A percentile compares a stretch with the other conserved stretches of the same genome.
Conservation (phyloP, 202 grass and related monocot species). For the Zoysia matrella region DNA sequence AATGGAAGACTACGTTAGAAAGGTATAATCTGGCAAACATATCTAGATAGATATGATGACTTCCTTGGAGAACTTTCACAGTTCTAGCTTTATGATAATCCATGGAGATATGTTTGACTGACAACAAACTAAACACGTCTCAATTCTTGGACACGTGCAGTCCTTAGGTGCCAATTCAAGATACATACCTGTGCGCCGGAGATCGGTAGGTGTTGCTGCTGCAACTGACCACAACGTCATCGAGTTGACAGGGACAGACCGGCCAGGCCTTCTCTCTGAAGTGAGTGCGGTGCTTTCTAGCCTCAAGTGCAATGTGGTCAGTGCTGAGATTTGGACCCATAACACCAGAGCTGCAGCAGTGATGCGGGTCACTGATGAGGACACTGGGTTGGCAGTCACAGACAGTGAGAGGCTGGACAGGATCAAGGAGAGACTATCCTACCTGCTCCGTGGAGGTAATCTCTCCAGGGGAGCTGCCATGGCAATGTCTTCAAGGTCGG, state of each 20-base stretch:
- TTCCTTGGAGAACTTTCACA: slow-evolving; percentile 6
- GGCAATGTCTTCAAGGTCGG: too few species aligned
- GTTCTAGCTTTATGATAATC: slow-evolving; percentile 20
- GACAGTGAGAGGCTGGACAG: too few species aligned
- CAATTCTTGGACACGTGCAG: slow-evolving; percentile 36
- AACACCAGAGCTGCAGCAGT: slow-evolving; percentile 42
- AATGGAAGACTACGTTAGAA: slow-evolving; percentile 62
- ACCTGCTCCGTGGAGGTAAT: too few species aligned
- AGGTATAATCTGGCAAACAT: slow-evolving; percentile 44
- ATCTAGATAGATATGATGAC: neutral
- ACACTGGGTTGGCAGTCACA: too few species aligned
- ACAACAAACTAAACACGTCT: neutral
- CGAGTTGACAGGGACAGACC: slow-evolving; percentile 66
- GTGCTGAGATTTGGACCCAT: slow-evolving; percentile 88
- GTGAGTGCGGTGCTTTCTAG: slow-evolving; percentile 69
- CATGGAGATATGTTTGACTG: neutral
- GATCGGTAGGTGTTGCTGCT: slow-evolving; percentile 59
- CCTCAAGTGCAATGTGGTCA: slow-evolving; percentile 87
- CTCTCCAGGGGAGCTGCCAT: too few species aligned
- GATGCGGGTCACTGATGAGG: too few species aligned
- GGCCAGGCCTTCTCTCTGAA: slow-evolving; percentile 82
- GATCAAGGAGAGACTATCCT: too few species aligned
- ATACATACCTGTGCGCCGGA: slow-evolving; percentile 58
- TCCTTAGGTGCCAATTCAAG: slow-evolving; percentile 70
- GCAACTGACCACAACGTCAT: slow-evolving; percentile 63